These are phyloP conservation scores for Aspergillus nomiae DNA, from an alignment of 2,329 filamentous ascomycete species.

Conservation along the genomic window DNA sequence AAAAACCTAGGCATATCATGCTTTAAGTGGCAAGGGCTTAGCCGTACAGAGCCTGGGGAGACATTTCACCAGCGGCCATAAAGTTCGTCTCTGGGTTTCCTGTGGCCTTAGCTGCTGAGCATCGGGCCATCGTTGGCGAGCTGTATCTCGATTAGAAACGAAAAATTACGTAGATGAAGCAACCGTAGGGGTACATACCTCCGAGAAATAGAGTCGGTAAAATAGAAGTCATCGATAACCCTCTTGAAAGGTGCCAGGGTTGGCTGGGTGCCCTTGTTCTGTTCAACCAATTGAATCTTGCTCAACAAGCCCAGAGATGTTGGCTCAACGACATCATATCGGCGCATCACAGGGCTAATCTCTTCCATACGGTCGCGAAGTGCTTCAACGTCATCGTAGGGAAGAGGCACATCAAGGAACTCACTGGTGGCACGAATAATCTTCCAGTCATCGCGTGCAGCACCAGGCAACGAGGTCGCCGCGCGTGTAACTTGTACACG, in stretches of 20 bases:
- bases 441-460: conserved; percentile 96
- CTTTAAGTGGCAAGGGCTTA: conserved; percentile 22
- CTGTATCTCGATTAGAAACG: conserved; percentile 49
- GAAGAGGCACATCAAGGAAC: conserved; percentile 82
- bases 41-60: conserved; percentile 43
- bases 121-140: conserved; percentile 97
- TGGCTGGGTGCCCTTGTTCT: conserved; percentile 85
- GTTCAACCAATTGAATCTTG: conserved; percentile 93
- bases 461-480: conserved; percentile 84
- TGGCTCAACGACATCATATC: conserved; percentile 89
- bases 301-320: conserved; percentile 72
- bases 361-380: conserved; percentile 93
- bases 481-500: conserved; percentile 91
- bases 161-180: neutral
- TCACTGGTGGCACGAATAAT: conserved; percentile 92
- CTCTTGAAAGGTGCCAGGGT: conserved; percentile 75
- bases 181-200: conserved; percentile 62
- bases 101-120: conserved; percentile 86
- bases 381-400: conserved; percentile 88
- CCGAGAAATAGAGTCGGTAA: conserved; percentile 95
- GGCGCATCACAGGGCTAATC: conserved; percentile 84
- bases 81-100: conserved; percentile 77
- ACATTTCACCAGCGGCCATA: conserved; percentile 68
- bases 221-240: conserved; percentile 94
- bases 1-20: conserved; percentile 14